Base-by-base conservation (phyloP, 805 yeast genomes). In the Saturnispora diversa region DNA sequence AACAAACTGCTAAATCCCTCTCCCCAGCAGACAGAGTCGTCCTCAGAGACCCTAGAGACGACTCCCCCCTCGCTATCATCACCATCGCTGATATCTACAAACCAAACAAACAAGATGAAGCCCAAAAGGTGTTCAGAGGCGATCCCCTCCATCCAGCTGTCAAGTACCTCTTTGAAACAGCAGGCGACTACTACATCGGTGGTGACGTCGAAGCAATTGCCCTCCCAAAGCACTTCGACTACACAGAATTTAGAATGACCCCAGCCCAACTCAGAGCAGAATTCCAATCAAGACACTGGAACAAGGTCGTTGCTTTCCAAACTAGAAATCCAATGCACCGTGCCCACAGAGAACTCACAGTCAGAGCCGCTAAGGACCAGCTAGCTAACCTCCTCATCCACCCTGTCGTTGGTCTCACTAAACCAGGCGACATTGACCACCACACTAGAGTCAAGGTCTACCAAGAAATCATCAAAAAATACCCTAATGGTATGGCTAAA, bases 281-380 rank as follows among this genome's bases (percentile, higher is more conserved):
- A 67, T 90, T 90, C 57, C 62, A 66, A 46, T 74, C 75, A 54
- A 78, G 82, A 59, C 81, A 84, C 50, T 88, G 97, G 97, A 73
- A 76, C 54, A 72, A 77, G 55, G 84, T 88, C 41, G 97, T 88
- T 35, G 97, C 97, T 25, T 88, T 88, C 80, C 97, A 88, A 69
- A 88, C 97, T 31, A 77, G 97, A 69, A 88, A 88, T 69, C 97
- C 97, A 51, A 90, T 88, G 97, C 97, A 88, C 65, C 79, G 97
- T 62, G 97, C 97, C 25, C 97, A 88, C 64, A 76, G 97, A 62
- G 97, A 88, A 64, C 70, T 88, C 56, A 88, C 97, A 12, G 94
- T 88, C 35, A 76, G 97, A 54, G 97, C 97, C 27, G 97, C 97
- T n/a, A 76, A 87, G 55, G 92, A 84, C 51, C 77, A 86, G 51